Percentiles rank a stretch among this genome's conserved stretches.
phyloP scores from a whole-genome alignment of 176 grass and related monocot genomes.

The Panicum miliaceum region DNA sequence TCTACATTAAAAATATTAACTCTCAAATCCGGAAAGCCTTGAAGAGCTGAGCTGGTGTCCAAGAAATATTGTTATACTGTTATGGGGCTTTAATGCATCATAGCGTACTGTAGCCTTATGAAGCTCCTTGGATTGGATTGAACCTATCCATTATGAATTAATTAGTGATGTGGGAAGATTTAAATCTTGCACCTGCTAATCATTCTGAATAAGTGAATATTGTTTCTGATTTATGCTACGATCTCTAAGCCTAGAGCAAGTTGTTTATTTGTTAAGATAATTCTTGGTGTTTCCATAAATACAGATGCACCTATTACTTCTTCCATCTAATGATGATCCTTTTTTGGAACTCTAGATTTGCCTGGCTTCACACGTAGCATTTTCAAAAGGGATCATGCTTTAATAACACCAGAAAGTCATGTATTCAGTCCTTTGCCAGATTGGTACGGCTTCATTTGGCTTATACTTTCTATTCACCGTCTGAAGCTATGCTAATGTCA shows the following conservation, averaged over 20 bases:
- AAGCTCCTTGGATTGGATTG: background rate
- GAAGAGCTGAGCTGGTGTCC: background rate
- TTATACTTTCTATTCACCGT: constrained; percentile 9
- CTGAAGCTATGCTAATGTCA: constrained; percentile 28
- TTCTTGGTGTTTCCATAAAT: constrained; percentile 15
- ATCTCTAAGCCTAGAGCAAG: background rate
- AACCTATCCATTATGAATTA: background rate
- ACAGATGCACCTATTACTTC: background rate
- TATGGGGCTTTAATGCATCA: background rate
- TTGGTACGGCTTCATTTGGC: constrained; percentile 54
- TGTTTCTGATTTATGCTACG: constrained; percentile 8
- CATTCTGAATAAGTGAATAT: background rate
- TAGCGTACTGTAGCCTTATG: background rate
- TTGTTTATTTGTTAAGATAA: constrained; percentile 15
- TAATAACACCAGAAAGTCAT: constrained; percentile 97
- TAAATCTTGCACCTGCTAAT: constrained; percentile 1
- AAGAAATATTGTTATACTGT: background rate
- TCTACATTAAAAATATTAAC: background rate
- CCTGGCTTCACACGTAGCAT: constrained; percentile 97
- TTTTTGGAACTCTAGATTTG: constrained; percentile 69
- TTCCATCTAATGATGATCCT: constrained; percentile 36
- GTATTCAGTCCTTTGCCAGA: constrained; percentile 89
- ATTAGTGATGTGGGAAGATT: background rate
- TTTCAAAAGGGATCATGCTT: constrained; percentile 78
- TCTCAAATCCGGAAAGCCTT: background rate